Percentiles rank a stretch among this genome's conserved stretches.
These are phyloP conservation scores for Bromus sterilis DNA, from an alignment of 176 grass and related monocot species.

Conservation along the genomic window DNA sequence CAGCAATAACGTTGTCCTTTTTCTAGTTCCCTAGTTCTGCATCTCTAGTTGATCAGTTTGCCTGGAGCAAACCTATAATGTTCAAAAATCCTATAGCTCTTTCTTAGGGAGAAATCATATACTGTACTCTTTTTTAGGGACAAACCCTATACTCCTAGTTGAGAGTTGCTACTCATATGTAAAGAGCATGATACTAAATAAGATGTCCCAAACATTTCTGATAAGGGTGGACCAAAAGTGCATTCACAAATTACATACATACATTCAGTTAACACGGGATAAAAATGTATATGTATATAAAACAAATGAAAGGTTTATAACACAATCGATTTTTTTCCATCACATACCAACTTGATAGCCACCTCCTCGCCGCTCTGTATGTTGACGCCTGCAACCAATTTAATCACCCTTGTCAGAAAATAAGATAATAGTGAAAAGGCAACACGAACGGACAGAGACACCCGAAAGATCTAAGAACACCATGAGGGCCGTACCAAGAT, in stretches of 20 bases:
- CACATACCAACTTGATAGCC: slow-evolving; percentile 54
- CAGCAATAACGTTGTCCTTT: neutral
- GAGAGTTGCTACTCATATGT: neutral
- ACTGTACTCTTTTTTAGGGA: no score
- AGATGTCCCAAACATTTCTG: neutral
- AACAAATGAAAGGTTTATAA: neutral
- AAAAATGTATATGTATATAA: neutral
- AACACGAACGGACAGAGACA: neutral
- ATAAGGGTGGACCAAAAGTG: neutral
- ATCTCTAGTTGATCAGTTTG: neutral
- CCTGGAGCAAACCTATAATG: neutral
- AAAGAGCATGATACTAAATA: neutral
- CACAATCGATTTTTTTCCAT: neutral
- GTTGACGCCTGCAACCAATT: slow-evolving; percentile 38
- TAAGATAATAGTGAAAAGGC: no score
- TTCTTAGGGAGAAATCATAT: no score
- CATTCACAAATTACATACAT: neutral
- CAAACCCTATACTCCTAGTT: neutral
- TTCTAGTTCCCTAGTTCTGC: neutral
- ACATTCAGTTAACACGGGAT: neutral
- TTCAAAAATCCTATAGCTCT: neutral
- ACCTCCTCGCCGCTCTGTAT: slow-evolving; percentile 51
- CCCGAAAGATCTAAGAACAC: slow-evolving; percentile 11
- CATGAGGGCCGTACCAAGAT: slow-evolving; percentile 48
- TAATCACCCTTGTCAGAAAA: neutral